Conservation (phyloP, 2,329 filamentous ascomycete species). For the Fonsecaea pugnacius region DNA sequence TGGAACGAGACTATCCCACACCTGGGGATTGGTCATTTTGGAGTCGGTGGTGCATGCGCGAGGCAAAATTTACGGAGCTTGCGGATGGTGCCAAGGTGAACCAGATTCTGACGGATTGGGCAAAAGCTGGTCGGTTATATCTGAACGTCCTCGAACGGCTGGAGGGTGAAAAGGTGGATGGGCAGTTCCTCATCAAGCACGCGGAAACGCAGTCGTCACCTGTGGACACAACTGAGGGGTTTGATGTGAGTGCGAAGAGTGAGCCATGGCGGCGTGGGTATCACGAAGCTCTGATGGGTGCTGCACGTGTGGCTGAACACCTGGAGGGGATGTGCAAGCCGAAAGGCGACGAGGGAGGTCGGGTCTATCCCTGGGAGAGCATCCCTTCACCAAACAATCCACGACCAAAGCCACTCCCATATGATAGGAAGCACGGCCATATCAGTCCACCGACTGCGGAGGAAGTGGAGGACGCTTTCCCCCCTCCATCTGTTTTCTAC, state of each 20-base stretch:
- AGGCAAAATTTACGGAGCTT: constrained; percentile 64
- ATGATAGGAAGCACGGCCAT: constrained; percentile 53
- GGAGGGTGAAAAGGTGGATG: constrained; percentile 72
- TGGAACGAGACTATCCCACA: constrained; percentile 77
- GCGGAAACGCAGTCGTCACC: constrained; percentile 31
- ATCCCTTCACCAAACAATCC: constrained; percentile 85
- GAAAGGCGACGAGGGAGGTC: constrained; percentile 52
- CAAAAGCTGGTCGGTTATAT: constrained; percentile 64
- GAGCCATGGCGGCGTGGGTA: constrained; percentile 88
- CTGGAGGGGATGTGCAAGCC: constrained; percentile 75
- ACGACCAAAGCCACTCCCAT: constrained; percentile 72
- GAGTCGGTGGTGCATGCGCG: constrained; percentile 70
- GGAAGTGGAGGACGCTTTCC: constrained; percentile 72
- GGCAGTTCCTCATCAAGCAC: constrained; percentile 65
- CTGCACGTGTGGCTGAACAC: constrained; percentile 76
- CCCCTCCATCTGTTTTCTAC: constrained; percentile 76
- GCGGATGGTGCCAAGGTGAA: constrained; percentile 56
- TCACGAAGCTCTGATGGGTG: constrained; percentile 77
- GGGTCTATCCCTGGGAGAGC: constrained; percentile 69
- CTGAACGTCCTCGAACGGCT: constrained; percentile 66
- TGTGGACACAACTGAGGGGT: constrained; percentile 55
- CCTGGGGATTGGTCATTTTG: constrained; percentile 79
- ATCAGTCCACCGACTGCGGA: constrained; percentile 69
- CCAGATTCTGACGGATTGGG: constrained; percentile 68
- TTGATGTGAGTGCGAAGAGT: constrained; percentile 74